These are phyloP conservation scores for Fusarium tanahbumbuense DNA, from an alignment of 2,329 filamentous ascomycete species.

Conservation along the genomic window DNA sequence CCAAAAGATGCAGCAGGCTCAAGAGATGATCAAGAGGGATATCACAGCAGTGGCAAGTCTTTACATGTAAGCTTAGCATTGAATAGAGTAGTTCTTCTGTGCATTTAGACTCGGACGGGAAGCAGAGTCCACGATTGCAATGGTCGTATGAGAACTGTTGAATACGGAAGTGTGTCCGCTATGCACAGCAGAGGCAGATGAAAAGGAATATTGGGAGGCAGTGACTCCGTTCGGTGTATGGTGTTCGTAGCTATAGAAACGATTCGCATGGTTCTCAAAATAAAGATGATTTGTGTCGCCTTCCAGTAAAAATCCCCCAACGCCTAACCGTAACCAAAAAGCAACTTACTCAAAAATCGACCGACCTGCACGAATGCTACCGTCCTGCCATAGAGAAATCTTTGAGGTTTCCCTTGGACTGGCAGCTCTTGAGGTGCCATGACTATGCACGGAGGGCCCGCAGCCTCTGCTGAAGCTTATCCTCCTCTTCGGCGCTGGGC, in stretches of 20 bases:
- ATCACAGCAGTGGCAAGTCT: conserved; percentile 90
- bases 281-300: conserved; percentile 29
- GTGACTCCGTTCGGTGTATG: conserved; percentile 23
- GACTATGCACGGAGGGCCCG: conserved; percentile 65
- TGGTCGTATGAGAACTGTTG: not conserved
- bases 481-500: conserved; percentile 81
- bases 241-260: conserved; percentile 15
- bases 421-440: not conserved
- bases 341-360: conserved; percentile 2
- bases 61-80: conserved; percentile 75
- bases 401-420: not conserved
- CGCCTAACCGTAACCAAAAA: conserved; percentile 41
- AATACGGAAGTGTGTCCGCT: not conserved
- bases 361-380: conserved; percentile 5
- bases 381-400: not conserved
- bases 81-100: conserved; percentile 5
- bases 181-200: not conserved
- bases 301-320: conserved; percentile 31
- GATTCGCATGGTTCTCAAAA: conserved; percentile 18
- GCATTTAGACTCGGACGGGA: not conserved
- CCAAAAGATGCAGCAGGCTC: conserved; percentile 95
- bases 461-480: conserved; percentile 74
- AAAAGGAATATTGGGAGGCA: not conserved
- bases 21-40: conserved; percentile 97
- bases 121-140: not conserved